phyloP scores from a whole-genome alignment of 2,329 filamentous ascomycete genomes.

The Lithohypha guttulata region DNA sequence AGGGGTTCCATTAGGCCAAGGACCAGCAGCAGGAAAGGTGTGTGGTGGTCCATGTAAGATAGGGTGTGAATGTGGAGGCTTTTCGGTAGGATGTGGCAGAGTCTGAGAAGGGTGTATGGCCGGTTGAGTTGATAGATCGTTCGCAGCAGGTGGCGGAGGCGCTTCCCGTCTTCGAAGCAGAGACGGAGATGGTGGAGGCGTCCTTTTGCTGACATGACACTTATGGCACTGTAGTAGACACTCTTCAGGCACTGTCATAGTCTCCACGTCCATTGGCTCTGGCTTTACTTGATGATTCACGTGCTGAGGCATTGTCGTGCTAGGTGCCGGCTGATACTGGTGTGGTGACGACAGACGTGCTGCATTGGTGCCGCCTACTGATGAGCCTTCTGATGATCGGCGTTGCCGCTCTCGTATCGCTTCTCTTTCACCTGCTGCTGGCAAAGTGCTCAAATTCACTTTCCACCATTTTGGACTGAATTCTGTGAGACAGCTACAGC shows the following conservation, averaged over 20 bases:
- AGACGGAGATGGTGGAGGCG: conserved; percentile 21
- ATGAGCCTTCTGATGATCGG: too few relatives aligned
- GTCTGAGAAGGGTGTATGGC: conserved; percentile 31
- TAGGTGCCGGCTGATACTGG: too few relatives aligned
- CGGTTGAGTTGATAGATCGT: conserved; percentile 16
- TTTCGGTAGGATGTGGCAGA: conserved; percentile 20
- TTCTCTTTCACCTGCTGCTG: too few relatives aligned
- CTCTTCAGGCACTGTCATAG: conserved; percentile 18
- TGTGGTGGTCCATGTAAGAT: conserved; percentile 5
- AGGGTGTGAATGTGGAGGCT: conserved; percentile 15
- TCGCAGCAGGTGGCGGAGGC: conserved; percentile 25
- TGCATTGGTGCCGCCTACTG: conserved; percentile 36
- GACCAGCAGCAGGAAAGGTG: conserved; percentile 3
- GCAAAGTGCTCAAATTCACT: conserved; percentile 20
- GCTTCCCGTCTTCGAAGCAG: conserved; percentile 20
- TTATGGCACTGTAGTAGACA: conserved; percentile 63
- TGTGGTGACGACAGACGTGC: conserved; percentile 21
- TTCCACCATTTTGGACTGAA: conserved; percentile 52
- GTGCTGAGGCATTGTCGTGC: too few relatives aligned
- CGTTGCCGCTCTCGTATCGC: too few relatives aligned
- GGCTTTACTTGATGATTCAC: conserved; percentile 20
- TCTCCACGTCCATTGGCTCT: conserved; percentile 19
- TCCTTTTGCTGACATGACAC: conserved; percentile 45
- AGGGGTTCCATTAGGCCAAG: not conserved
- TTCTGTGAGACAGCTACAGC: conserved; percentile 30